A percentile compares a stretch with the other conserved stretches of the same genome.
These are phyloP conservation scores for Phanerochaete sordida DNA, from an alignment of 768 basidiomycete species.

Conservation along the genomic window DNA sequence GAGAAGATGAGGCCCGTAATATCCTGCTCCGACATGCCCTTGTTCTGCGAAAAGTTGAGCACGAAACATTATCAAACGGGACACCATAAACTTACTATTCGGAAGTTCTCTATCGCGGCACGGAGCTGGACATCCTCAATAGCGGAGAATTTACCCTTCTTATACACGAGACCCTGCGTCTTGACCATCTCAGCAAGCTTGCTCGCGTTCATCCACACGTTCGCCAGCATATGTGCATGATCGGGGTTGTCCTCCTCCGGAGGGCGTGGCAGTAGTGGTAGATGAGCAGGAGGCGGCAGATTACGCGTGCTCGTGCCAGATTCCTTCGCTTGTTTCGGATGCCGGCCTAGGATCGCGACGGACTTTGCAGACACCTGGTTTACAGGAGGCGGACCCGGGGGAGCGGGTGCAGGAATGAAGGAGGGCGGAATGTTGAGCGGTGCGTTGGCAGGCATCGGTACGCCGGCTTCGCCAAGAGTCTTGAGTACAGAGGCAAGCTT, in stretches of 20 bases:
- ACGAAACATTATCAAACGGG: not conserved
- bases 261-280: slow-evolving; percentile 11
- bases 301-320: slow-evolving; percentile 3
- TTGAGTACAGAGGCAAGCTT: slow-evolving; percentile 68
- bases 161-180: slow-evolving; percentile 63
- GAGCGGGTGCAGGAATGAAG: slow-evolving; percentile 23
- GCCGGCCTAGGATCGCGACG: slow-evolving; percentile 38
- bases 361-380: slow-evolving; percentile 41
- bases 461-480: slow-evolving; percentile 56
- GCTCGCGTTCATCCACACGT: slow-evolving; percentile 71
- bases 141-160: slow-evolving; percentile 84
- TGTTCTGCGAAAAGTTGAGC: slow-evolving; percentile 34
- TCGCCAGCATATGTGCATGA: slow-evolving; percentile 69
- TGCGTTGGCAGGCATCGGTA: slow-evolving; percentile 32
- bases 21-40: slow-evolving; percentile 50
- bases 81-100: slow-evolving; percentile 39
- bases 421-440: slow-evolving; percentile 24
- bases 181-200: slow-evolving; percentile 68
- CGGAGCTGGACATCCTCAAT: slow-evolving; percentile 68
- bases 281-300: slow-evolving; percentile 6
- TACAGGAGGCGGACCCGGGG: slow-evolving; percentile 32
- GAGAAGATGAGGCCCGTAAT: slow-evolving; percentile 66
- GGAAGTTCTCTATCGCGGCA: slow-evolving; percentile 62
- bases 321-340: slow-evolving; percentile 30
- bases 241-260: slow-evolving; percentile 42